Evolutionary conservation across 148 eudicot genomes (phyloP), one percentile per base, ranked within the genome.

Genomic region (Nepenthes mirabilis): DNA sequence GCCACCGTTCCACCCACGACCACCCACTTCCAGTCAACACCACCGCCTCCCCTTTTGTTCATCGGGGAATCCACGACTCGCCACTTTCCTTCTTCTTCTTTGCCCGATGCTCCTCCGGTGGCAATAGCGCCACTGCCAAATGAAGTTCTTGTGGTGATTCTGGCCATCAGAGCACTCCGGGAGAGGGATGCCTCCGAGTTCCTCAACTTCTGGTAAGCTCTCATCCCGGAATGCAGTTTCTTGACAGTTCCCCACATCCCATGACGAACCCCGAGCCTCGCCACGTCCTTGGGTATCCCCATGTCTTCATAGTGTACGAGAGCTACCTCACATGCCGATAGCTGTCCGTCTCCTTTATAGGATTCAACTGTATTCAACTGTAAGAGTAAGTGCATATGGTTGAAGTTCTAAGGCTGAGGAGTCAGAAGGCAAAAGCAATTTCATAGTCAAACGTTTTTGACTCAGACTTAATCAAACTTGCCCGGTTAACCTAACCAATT

Each of bases 1-100:
- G 91, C 97, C 59, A 80, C 90, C 8, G 94, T 66, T 50, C 95
- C 97, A 51, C 97, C 96, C 23, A 91, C 43, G 34, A 77, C 79
- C 43, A 91, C 51, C 94, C 82, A 78, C 65, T 76, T 91, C 97
- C 96, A 88, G 56, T 85, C 86, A 11, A 91, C 63, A 10, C 86
- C 86, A 3, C 61, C 23, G 23, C 23, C 23, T 23, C 23, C 23
- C 23, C 23, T 23, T 23, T 23, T 23, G 23, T 23, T 23, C 23
- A 0, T 23, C 23, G 23, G 23, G 23, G 23, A 23, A 23, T 23
- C 23, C 23, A 23, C 23, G 23, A 23, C 23, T 23, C 23, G 23
- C 23, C 23, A 23, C 23, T 23, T 23, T 23, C 23, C 23, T 23
- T 23, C 23, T 23, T 75, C 83, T 55, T 75, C 90, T 73, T 77